Percentiles rank a stretch among this genome's conserved stretches.
Evolutionary conservation across 169 alveolate species (phyloP).

Genomic region (Cryptosporidium canis): DNA sequence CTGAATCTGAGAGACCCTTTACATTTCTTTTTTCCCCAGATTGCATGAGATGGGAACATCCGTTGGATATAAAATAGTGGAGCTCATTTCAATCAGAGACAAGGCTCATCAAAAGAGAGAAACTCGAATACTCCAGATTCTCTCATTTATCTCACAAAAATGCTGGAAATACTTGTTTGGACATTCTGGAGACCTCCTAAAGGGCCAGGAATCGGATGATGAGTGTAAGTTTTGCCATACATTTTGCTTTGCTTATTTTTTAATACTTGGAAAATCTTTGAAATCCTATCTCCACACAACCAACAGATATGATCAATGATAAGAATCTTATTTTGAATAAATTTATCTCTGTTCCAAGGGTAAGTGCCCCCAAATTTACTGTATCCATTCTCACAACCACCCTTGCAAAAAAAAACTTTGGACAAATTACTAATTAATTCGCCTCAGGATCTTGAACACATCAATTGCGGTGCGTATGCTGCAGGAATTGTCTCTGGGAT

Average conservation of each 20-base stretch:
- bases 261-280: not conserved
- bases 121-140: slow-evolving; percentile 76
- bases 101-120: slow-evolving; percentile 78
- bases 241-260: not conserved
- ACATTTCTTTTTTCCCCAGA: slow-evolving; percentile 31
- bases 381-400: too few species aligned
- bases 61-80: slow-evolving; percentile 81
- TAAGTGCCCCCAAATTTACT: slow-evolving; percentile 9
- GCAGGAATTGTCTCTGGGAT: slow-evolving; percentile 85
- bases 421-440: not conserved
- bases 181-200: slow-evolving; percentile 82
- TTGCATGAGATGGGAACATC: slow-evolving; percentile 83
- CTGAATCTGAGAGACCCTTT: too few species aligned
- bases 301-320: slow-evolving; percentile 83
- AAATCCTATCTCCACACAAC: too few species aligned
- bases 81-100: slow-evolving; percentile 77
- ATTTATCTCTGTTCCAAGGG: slow-evolving; percentile 80
- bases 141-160: slow-evolving; percentile 80
- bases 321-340: slow-evolving; percentile 78
- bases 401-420: not conserved
- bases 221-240: slow-evolving; percentile 76
- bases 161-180: slow-evolving; percentile 83
- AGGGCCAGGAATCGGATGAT: slow-evolving; percentile 81
- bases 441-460: slow-evolving; percentile 78
- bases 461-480: slow-evolving; percentile 84